Percentiles rank a stretch among this genome's conserved stretches.
These are phyloP conservation scores for Aspergillus thermomutatus DNA, from an alignment of 2,329 filamentous ascomycete genomes.

Conservation along the genomic window DNA sequence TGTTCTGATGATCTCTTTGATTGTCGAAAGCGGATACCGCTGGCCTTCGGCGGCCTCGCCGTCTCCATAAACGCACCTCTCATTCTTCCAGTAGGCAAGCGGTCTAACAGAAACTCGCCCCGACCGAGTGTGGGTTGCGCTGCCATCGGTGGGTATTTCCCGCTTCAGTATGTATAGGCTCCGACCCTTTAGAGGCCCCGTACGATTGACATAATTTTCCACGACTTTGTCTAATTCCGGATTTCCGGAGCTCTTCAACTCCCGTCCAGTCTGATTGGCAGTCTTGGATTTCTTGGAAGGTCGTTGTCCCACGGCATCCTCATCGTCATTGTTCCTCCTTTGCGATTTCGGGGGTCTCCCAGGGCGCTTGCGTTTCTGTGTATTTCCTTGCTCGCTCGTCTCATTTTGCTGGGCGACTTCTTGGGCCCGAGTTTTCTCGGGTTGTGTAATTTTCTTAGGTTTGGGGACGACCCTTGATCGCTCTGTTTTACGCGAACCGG, in stretches of 20 bases:
- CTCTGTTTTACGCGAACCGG: constrained; percentile 12
- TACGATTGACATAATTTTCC: constrained; percentile 42
- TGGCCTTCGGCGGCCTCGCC: constrained; percentile 56
- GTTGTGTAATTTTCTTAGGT: constrained; percentile 13
- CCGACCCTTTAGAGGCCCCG: constrained; percentile 45
- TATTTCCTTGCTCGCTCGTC: constrained; percentile 13
- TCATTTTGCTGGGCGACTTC: constrained; percentile 12
- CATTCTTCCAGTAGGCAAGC: constrained; percentile 82
- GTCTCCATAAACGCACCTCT: constrained; percentile 68
- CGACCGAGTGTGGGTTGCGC: constrained; percentile 66
- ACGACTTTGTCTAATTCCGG: constrained; percentile 42
- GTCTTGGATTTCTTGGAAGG: constrained; percentile 33
- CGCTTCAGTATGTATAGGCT: constrained; percentile 51
- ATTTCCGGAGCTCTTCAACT: constrained; percentile 24
- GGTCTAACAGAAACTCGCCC: constrained; percentile 76
- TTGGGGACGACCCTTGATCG: constrained; percentile 15
- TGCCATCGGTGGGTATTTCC: constrained; percentile 51
- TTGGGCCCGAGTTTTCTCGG: constrained; percentile 7
- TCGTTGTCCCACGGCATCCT: constrained; percentile 22
- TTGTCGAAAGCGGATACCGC: constrained; percentile 62
- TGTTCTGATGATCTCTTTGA: constrained; percentile 74
- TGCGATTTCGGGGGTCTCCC: constrained; percentile 32
- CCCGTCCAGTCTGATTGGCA: constrained; percentile 19
- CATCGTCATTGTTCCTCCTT: constrained; percentile 16
- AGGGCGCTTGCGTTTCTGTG: constrained; percentile 26